Base-by-base conservation (phyloP, 805 yeast genomes). In the Saccharomyces mikatae region DNA sequence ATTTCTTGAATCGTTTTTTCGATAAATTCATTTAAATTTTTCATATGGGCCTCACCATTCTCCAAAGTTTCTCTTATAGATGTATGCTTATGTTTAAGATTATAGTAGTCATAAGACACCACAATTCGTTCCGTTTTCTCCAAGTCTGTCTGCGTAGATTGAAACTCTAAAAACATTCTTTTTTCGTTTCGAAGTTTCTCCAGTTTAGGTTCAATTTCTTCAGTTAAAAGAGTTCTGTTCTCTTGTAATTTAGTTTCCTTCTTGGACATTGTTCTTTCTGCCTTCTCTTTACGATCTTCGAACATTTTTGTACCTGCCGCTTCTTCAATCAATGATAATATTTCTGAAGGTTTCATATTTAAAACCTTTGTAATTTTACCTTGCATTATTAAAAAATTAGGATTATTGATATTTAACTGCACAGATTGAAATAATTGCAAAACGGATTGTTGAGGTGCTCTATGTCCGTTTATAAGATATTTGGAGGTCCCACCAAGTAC, bases 241-340 rank as follows among this genome's bases (percentile, higher is more conserved):
- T 89, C 96, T 36, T 77, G 80, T 51, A 94, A 76, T 63, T 91
- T 91, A 14, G 86, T 79, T 62, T 94, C 96, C 64, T 92, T 92
- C 71, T 90, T 91, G 0, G 84, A 80, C 89, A 94, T 89, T 1
- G 96, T 89, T 65, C 87, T 84, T 63, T 89, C 86, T 0, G 98
- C 97, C 67, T 87, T 88, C 56, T 87, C 96, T 62, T 92, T 84
- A 59, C 97, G 81, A 58, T 90, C 96, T 69, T 94, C 98, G 66
- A 89, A 94, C 78, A 92, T 88, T 59, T 92, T 83, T 0, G 99
- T 94, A 5, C 99, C 99, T 0, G 99, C 96, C 0, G 99, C 99
- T 72, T 94, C 99, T 71, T 94, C 99, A 53, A 94, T 89, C 61
- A 94, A 77, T 4, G 96, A 84, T 58, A 94, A 72, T 46, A 92